Base-by-base conservation (phyloP, 108 stramenopile species). In the Aureococcus anophagefferens region DNA sequence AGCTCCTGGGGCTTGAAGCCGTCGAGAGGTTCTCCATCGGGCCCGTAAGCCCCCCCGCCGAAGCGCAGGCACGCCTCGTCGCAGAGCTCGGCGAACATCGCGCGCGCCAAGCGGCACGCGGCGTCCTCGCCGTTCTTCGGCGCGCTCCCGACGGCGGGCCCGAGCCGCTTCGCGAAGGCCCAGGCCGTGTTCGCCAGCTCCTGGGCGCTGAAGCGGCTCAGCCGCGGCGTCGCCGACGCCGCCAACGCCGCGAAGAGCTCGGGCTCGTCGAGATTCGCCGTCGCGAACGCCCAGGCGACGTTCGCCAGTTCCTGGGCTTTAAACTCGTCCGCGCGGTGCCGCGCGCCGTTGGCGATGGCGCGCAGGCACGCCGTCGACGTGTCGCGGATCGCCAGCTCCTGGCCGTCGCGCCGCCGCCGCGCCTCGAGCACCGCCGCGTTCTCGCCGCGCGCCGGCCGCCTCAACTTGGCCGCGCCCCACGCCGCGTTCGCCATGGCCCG, bases 261-360 rank as follows among this genome's bases (percentile, higher is more conserved):
- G 1, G 65, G 30, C 11, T 13, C 65, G 65, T 34, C 68, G 30
- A 46, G 36, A 25, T 18, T 13, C 30, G 68, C 68, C 68, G 35
- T 69, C 32, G 68, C 68, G 31, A 69, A 51, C n/a, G 68, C 46
- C 68, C 68, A 69, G 32, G 68, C 68, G 16, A 69, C 46, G 51
- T 69, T 69, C 15, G 46, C 51, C n/a, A 69, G 21, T 25, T 69
- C 35, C 46, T 69, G 68, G 25, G 51, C 31, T 11, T 59, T 59
- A 28, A 59, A 59, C 7, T 59, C 51, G 51, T 59, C 51, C 51
- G 51, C 21, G 21, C 51, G 51, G 21, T 1, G 1, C 51, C 3
- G 0, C 21, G 51, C 51, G 21, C 1, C 21, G 51, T 25, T 1
- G 21, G 21, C 51, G 51, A 59, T 59, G 21, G 17, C 25, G 7